A percentile compares a stretch with the other conserved stretches of the same genome.
Conservation (phyloP, 495 filamentous ascomycete species). For the Parathielavia hyrcaniae region DNA sequence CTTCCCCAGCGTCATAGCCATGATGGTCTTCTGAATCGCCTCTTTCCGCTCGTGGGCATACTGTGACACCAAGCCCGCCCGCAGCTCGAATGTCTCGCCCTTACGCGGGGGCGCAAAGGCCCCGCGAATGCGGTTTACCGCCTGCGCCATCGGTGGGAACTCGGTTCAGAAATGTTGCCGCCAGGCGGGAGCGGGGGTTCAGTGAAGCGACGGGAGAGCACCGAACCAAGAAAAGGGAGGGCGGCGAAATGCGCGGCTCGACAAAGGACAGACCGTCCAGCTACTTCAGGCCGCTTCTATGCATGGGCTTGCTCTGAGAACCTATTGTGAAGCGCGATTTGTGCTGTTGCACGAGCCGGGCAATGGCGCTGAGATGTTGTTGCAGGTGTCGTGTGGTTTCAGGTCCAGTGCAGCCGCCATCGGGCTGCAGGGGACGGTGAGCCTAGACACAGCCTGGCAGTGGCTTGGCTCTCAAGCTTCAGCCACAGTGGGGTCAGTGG, state of each 20-base stretch:
- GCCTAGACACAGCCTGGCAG: constrained; percentile 1
- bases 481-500: constrained; percentile 19
- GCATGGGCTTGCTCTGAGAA: neutral
- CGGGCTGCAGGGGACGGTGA: constrained; percentile 4
- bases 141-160: constrained; percentile 53
- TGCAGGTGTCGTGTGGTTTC: constrained; percentile 10
- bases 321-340: neutral
- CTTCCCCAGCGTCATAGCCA: constrained; percentile 98
- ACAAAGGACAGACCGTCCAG: constrained; percentile 8
- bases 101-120: constrained; percentile 88
- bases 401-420: neutral
- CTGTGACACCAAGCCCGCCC: constrained; percentile 94
- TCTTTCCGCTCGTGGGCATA: constrained; percentile 99
- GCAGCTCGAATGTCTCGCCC: constrained; percentile 96
- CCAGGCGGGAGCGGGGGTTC: neutral
- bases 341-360: neutral
- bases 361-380: constrained; percentile 5
- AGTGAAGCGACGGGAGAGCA: constrained; percentile 4
- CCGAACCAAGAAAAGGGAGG: constrained; percentile 4
- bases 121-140: constrained; percentile 91
- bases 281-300: neutral
- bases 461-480: constrained; percentile 22
- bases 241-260: constrained; percentile 18
- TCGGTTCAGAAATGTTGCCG: neutral
- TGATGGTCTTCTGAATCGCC: constrained; percentile 98